phyloP scores from a whole-genome alignment of 768 basidiomycete species.

The Termitomyces sp. region DNA sequence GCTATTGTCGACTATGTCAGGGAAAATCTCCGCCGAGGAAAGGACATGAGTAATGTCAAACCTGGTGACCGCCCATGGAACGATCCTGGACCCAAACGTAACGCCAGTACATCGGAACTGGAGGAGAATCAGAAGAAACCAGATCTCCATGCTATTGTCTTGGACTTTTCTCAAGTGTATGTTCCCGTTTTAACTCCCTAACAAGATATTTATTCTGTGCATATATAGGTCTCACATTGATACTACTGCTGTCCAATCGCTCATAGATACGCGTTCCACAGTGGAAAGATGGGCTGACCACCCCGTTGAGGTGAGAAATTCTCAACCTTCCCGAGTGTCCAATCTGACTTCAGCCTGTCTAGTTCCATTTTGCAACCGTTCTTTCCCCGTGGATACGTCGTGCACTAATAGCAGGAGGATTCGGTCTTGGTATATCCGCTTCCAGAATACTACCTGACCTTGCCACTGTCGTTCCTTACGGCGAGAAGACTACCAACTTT shows the following conservation, averaged over 20 bases:
- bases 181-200: slow-evolving; percentile 16
- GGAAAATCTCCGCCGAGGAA: slow-evolving; percentile 66
- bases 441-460: slow-evolving; percentile 51
- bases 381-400: slow-evolving; percentile 93
- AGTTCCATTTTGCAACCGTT: slow-evolving; percentile 94
- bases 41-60: slow-evolving; percentile 59
- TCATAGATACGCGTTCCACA: slow-evolving; percentile 83
- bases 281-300: slow-evolving; percentile 85
- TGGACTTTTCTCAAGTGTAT: slow-evolving; percentile 85
- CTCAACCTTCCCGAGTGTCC: not conserved
- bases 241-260: slow-evolving; percentile 84
- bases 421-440: slow-evolving; percentile 62
- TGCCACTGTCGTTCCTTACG: slow-evolving; percentile 71
- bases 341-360: slow-evolving; percentile 2
- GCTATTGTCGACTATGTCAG: slow-evolving; percentile 80
- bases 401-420: slow-evolving; percentile 84
- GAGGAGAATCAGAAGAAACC: slow-evolving; percentile 52
- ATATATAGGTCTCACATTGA: slow-evolving; percentile 73
- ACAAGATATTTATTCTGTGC: not conserved
- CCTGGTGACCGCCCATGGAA: slow-evolving; percentile 89
- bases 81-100: slow-evolving; percentile 69
- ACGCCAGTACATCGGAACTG: slow-evolving; percentile 40
- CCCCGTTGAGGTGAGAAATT: slow-evolving; percentile 53
- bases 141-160: slow-evolving; percentile 74
- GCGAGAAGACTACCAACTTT: slow-evolving; percentile 28